phyloP scores from a whole-genome alignment of 2,329 filamentous ascomycete genomes.

The Hypoxylon sp. region DNA sequence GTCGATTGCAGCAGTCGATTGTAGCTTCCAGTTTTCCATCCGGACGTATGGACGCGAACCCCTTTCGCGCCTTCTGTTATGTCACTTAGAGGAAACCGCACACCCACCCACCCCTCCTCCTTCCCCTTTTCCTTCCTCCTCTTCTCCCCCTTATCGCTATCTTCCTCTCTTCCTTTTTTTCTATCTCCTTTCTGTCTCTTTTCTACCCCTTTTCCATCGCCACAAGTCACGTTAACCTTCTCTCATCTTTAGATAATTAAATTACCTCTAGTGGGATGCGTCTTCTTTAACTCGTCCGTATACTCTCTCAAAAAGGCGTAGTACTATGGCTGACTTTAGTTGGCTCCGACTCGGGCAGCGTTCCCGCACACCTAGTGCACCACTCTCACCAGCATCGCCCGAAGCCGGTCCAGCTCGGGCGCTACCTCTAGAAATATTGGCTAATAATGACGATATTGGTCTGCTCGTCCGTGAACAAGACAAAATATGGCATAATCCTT shows the following conservation, averaged over 20 bases:
- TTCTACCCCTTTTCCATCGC: neutral
- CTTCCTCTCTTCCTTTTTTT: neutral
- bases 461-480: constrained; percentile 49
- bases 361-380: constrained; percentile 44
- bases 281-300: neutral
- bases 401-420: constrained; percentile 39
- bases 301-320: neutral
- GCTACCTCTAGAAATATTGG: constrained; percentile 31
- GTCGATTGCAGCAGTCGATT: neutral
- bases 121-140: neutral
- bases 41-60: neutral
- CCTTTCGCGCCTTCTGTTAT: neutral
- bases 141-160: too few species aligned
- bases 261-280: neutral
- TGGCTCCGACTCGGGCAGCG: constrained; percentile 49
- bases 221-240: neutral
- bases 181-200: neutral
- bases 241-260: neutral
- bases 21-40: neutral
- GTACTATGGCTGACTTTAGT: constrained; percentile 45
- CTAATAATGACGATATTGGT: constrained; percentile 13
- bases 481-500: constrained; percentile 59
- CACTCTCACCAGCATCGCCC: constrained; percentile 36
- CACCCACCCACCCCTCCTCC: too few species aligned
- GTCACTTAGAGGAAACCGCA: neutral